Base-by-base conservation (phyloP, 306 rosid species). In the Quercus ilex region DNA sequence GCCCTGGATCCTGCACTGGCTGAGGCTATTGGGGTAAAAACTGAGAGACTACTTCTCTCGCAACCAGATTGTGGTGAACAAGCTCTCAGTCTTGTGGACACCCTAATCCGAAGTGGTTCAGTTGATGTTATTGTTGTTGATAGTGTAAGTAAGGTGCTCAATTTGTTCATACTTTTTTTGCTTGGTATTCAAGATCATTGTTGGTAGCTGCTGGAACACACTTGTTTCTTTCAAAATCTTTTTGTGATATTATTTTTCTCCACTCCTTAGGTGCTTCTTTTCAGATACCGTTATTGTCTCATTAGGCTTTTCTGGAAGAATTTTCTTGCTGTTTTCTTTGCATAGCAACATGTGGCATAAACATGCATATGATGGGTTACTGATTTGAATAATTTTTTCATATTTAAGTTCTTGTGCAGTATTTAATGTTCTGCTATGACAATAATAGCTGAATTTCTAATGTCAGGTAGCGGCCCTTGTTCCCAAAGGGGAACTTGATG, bases 21-120 rank as follows among this genome's bases (percentile, higher is more conserved):
- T 20, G 89, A 86, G 82, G 84, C 92, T 76, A 92, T 92, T 83
- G 97, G 99, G 69, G 97, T 94, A 68, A 86, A 94, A 73, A 88
- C 93, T 4, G 67, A 83, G 74, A 88, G 90, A 79, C 84, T 94
- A 71, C 97, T 94, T 79, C 91, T 94, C 38, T 94, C 99, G 2
- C 97, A 92, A 86, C 99, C 97, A 59, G 97, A 94, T 77, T 92
- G 92, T 83, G 97, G 96, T n/a, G 97, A 92, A 84, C 95, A 91
- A 76, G 99, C 99, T 33, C 97, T 91, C 51, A 91, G 97, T 76
- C 97, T 94, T 35, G 99, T 91, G 46, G 97, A 94, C 77, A 94
- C 93, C 73, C 84, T 92, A 73, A 86, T 92, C 65, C 91, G 97
- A 26, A 92, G 99, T 86, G 93, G 99, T 80, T 92, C 99, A 55